A percentile compares a stretch with the other conserved stretches of the same genome.
These are phyloP conservation scores for Medicago truncatula DNA, from an alignment of 306 rosid genomes.

Conservation along the genomic window DNA sequence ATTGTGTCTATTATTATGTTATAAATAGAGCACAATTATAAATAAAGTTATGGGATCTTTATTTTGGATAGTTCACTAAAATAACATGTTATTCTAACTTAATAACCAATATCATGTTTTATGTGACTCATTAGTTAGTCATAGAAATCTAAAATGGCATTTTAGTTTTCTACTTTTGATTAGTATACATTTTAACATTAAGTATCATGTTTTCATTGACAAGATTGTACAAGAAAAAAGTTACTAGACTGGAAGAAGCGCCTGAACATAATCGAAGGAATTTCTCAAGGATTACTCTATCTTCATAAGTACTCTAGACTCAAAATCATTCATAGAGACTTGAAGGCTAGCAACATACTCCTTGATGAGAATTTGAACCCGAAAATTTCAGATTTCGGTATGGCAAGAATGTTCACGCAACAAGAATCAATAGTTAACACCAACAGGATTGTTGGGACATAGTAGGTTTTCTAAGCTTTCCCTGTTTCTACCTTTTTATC, in stretches of 20 bases:
- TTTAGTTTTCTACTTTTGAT: too few relatives aligned
- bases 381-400: background rate
- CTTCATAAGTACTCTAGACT: conserved; percentile 1
- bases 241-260: conserved; percentile 7
- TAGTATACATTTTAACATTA: background rate
- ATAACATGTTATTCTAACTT: too few relatives aligned
- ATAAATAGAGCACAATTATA: too few relatives aligned
- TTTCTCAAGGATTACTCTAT: conserved; percentile 1
- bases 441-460: background rate
- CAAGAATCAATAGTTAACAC: background rate
- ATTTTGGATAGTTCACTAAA: too few relatives aligned
- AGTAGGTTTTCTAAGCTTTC: background rate
- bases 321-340: background rate
- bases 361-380: background rate
- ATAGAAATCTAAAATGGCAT: too few relatives aligned
- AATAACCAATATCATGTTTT: too few relatives aligned
- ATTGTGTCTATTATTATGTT: too few relatives aligned
- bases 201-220: background rate
- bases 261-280: conserved; percentile 8
- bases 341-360: background rate
- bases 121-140: too few relatives aligned
- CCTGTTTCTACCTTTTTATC: background rate
- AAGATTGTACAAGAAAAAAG: background rate
- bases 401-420: background rate
- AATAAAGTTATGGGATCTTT: too few relatives aligned